Evolutionary conservation across 2,329 filamentous ascomycete genomes (phyloP).

Genomic region (Fusarium decemcellulare): DNA sequence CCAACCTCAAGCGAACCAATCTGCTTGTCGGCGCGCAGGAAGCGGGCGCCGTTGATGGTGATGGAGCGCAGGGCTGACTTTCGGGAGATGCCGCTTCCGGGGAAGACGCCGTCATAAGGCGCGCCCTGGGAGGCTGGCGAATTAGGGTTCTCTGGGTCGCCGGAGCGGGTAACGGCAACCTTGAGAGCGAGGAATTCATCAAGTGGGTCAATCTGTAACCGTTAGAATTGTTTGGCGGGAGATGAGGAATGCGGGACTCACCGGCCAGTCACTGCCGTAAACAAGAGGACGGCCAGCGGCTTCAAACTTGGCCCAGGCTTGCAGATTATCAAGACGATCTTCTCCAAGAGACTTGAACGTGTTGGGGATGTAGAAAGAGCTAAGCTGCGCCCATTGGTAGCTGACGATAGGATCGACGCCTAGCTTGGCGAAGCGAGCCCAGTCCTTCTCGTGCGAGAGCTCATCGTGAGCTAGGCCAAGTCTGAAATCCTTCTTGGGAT

Average conservation of each 20-base stretch:
- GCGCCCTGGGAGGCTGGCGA: constrained; percentile 41
- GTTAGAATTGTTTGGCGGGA: not conserved
- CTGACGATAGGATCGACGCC: constrained; percentile 44
- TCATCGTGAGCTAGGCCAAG: constrained; percentile 46
- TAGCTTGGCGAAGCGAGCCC: constrained; percentile 44
- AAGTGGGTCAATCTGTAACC: constrained; percentile 44
- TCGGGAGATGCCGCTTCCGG: constrained; percentile 42
- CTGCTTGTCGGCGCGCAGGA: constrained; percentile 43
- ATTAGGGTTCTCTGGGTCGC: constrained; percentile 45
- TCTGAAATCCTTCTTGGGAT: constrained; percentile 35
- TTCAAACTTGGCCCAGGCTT: constrained; percentile 41
- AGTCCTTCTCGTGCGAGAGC: constrained; percentile 41
- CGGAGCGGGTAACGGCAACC: constrained; percentile 44
- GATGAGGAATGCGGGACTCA: constrained; percentile 16
- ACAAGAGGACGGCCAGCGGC: constrained; percentile 34
- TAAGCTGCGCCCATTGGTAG: constrained; percentile 48
- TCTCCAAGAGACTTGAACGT: constrained; percentile 41
- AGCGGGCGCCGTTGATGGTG: constrained; percentile 42
- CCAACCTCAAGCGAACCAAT: constrained; percentile 46
- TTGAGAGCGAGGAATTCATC: constrained; percentile 48
- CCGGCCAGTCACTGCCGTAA: constrained; percentile 48
- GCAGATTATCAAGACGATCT: constrained; percentile 47
- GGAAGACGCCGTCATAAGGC: constrained; percentile 38
- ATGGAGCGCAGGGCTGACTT: constrained; percentile 39
- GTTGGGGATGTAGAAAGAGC: constrained; percentile 43